Conservation (phyloP, 257 asterid genomes). For the Solanum clarkiae region DNA sequence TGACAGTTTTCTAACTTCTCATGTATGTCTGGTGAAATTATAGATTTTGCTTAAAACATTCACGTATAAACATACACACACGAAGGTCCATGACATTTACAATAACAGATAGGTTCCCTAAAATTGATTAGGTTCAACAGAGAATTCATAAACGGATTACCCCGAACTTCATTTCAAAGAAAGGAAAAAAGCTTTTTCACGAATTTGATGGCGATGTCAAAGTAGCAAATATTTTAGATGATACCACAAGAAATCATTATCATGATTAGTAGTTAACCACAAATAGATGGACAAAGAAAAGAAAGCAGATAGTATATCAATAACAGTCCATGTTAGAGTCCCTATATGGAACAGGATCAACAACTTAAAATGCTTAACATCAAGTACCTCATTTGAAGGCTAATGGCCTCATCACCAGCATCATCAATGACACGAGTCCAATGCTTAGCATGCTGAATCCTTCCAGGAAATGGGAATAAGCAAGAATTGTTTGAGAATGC, state of each 20-base stretch:
- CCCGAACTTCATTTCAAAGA: not conserved
- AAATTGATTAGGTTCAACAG: not conserved
- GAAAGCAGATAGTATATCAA: not conserved
- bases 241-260: not conserved
- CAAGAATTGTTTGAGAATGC: constrained; percentile 53
- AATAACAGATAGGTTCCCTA: not conserved
- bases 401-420: constrained; percentile 51
- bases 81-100: not conserved
- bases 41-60: not conserved
- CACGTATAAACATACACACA: not conserved
- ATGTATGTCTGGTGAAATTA: not conserved
- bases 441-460: constrained; percentile 14
- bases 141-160: not conserved
- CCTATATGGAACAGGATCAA: not conserved
- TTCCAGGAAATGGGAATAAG: constrained; percentile 50
- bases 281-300: not conserved
- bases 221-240: not conserved
- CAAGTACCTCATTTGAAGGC: constrained; percentile 64
- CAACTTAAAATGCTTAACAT: not conserved
- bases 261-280: not conserved
- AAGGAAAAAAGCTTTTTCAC: not conserved
- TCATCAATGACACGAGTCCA: constrained; percentile 54
- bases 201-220: not conserved
- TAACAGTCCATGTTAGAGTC: not conserved
- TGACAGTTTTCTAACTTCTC: not conserved